phyloP scores from a whole-genome alignment of 1,139 yeast genomes.

The Candida sanyaensis region DNA sequence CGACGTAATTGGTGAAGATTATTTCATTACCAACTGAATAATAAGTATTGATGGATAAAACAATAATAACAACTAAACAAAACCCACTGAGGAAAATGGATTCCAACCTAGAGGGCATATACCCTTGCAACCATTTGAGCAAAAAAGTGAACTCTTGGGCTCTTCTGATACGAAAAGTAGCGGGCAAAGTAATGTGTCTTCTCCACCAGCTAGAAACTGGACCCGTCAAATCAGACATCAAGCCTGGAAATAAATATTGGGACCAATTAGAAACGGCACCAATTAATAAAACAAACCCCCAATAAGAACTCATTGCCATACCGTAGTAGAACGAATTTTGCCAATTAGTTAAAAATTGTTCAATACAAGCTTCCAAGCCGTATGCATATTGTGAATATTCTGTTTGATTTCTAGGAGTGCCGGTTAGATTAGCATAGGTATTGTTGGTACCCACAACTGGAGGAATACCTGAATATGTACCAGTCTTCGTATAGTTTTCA shows the following conservation, averaged over 20 bases:
- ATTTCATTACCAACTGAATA: constrained; percentile 21
- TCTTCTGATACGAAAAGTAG: constrained; percentile 25
- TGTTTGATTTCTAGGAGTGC: background rate
- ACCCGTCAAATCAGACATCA: constrained; percentile 21
- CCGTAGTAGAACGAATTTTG: constrained; percentile 4
- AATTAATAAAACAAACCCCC: constrained; percentile 45
- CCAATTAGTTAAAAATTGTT: constrained; percentile 33
- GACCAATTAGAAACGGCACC: constrained; percentile 41
- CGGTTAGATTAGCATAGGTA: background rate
- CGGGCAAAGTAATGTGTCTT: constrained; percentile 26
- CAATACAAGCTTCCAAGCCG: constrained; percentile 10
- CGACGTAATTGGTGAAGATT: constrained; percentile 16
- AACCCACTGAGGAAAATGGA: constrained; percentile 31
- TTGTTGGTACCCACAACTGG: constrained; percentile 16
- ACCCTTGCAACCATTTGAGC: constrained; percentile 20
- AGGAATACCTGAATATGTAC: constrained; percentile 17
- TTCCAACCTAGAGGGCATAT: constrained; percentile 29
- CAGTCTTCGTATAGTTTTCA: constrained; percentile 18
- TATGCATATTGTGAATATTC: constrained; percentile 6
- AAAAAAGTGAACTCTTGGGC: constrained; percentile 23
- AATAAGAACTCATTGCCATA: constrained; percentile 34
- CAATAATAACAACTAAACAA: constrained; percentile 43
- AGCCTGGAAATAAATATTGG: constrained; percentile 24
- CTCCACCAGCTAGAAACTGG: constrained; percentile 27
- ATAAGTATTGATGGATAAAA: constrained; percentile 28